Evolutionary conservation across 1,139 yeast genomes (phyloP), one percentile per base, ranked within the genome.

Genomic region (Geotrichum reessii): DNA sequence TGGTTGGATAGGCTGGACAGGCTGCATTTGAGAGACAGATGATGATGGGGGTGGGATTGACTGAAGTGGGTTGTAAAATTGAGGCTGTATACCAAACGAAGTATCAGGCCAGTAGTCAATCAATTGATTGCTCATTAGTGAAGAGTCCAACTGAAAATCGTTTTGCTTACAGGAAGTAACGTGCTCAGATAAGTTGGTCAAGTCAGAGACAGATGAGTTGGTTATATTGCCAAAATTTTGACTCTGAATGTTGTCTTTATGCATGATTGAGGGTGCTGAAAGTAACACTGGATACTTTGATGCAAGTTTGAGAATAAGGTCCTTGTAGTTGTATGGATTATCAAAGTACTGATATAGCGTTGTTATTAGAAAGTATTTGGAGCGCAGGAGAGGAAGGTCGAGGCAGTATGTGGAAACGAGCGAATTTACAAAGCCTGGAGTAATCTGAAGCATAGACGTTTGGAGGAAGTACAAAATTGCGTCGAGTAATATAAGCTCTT

Each of bases 21-120:
- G 21, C 5, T 21, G 48, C 27, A 22, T 46, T 19, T 21, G 27
- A 9, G 21, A 24, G 27, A 14, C 27, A 6, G 48, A 19, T 3
- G 12, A 14, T 14, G 37, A 31, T 14, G 44, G 44, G n/a, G n/a
- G 22, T 27, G 24, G 22, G 25, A 17, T 17, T 31, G 44, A 33
- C 27, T 19, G 17, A 49, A 6, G 46, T 24, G 14, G 31, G 9
- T 28, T 17, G n/a, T 25, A 24, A 47, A 47, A 47, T 19, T 6
- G 50, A 24, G 50, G 31, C 11, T 47, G 27, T 40, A 49, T 9
- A 21, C 42, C 44, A 49, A 19, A 22, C 12, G 49, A 9, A 19
- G 49, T 25, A 22, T 48, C 51, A 12, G 51, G 33, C 51, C 51
- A 48, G 28, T 48, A 48, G 4, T 48, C 40, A 27, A 48, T 6